These are phyloP conservation scores for Murraya paniculata DNA, from an alignment of 345 rosid species.

Conservation along the genomic window DNA sequence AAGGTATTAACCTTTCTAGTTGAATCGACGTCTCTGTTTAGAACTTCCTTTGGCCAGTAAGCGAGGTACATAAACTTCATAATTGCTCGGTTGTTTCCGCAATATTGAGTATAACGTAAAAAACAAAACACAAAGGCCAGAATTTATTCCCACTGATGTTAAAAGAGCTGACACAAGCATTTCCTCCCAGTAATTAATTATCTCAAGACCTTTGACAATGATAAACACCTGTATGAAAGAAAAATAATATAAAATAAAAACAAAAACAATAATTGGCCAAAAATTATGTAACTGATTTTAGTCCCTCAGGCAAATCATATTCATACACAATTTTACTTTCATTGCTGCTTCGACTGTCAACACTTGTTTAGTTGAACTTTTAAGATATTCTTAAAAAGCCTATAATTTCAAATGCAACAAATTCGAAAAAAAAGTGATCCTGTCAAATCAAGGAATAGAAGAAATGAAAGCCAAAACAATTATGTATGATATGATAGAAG, in stretches of 20 bases:
- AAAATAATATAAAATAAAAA: background rate
- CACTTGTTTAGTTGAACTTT: background rate
- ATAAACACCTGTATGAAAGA: background rate
- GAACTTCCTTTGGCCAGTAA: conserved; percentile 60
- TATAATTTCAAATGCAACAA: background rate
- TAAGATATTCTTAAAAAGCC: background rate
- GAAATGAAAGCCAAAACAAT: background rate
- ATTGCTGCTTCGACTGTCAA: background rate
- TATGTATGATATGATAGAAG: background rate
- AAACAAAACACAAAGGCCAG: conserved; percentile 69
- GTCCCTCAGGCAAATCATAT: background rate
- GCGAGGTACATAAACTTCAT: conserved; percentile 76
- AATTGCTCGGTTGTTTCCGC: conserved; percentile 71
- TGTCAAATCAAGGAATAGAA: no score
- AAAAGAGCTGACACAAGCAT: conserved; percentile 94
- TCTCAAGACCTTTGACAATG: conserved; percentile 18
- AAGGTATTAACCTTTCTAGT: conserved; percentile 76
- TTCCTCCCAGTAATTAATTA: conserved; percentile 12
- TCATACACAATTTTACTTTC: background rate
- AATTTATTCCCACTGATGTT: conserved; percentile 85
- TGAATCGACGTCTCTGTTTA: conserved; percentile 50
- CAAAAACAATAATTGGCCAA: background rate
- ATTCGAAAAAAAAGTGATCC: background rate
- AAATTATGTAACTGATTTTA: background rate
- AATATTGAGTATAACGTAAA: conserved; percentile 69